Evolutionary conservation across 176 grass and related monocot genomes (phyloP), one percentile per base, ranked within the genome.

Genomic region (Dactylis glomerata): DNA sequence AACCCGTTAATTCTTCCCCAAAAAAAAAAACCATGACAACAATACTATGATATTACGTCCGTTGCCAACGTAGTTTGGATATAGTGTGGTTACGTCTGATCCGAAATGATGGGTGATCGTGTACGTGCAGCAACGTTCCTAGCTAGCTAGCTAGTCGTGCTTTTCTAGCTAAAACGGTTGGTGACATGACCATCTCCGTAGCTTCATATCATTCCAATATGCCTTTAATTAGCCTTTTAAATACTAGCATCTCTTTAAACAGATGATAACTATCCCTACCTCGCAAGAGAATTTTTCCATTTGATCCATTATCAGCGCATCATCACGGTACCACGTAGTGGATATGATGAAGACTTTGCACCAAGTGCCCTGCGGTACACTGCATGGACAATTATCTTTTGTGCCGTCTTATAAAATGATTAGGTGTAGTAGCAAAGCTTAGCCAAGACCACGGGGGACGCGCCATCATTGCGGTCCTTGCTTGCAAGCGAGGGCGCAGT

Each of bases 401-500:
- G 70, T 65, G 49, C 26, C 42, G 61, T 65, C 24, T 51, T 75
- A 2, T 15, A 11, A 42, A 9, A 57, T 86, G 73, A 90, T 83
- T 79, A 23, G 73, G 79, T 73, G 64, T 44, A 47, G 64, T 44
- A 47, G n/a, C 79, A 86, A 82, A 86, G 68, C 55, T 51, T 8
- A 62, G 61, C 76, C 61, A 77, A 69, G 85, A 79, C 65, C 32
- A 81, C 36, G 57, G 17, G 36, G 23, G 49, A 6, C 19, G 75
- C 2, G 22, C 50, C 81, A 77, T 85, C 46, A 73, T 84, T 70
- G 34, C 63, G 45, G 52, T 33, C 77, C 81, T 91, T 85, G 77
- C 86, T 91, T 91, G 70, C 69, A 85, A 88, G 89, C 17, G 51
- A 91, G 81, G 75, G 77, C 24, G 81, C 81, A 46, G 38, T 40